Evolutionary conservation across 164 flowering plant genomes (phyloP).

Genomic region (Stephania japonica): DNA sequence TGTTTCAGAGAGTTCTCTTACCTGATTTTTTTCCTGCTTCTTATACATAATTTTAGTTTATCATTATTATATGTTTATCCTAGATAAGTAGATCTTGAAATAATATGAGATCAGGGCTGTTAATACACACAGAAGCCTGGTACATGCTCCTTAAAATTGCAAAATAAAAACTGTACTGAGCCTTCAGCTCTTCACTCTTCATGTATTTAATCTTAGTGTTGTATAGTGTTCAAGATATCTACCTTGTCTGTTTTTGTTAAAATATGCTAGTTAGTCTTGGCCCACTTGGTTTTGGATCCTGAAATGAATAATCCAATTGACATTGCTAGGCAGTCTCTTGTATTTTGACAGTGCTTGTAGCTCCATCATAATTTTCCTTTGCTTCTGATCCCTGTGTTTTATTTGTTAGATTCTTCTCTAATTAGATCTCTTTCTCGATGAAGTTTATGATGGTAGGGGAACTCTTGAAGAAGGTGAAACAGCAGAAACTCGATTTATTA

Average conservation of each 20-base stretch:
- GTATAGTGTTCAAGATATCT: background rate
- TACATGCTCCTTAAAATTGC: background rate
- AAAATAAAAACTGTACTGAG: background rate
- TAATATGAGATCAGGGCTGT: background rate
- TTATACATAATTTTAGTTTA: no score
- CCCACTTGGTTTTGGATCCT: background rate
- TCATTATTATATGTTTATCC: no score
- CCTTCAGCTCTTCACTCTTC: background rate
- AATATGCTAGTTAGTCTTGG: background rate
- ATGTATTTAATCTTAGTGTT: background rate
- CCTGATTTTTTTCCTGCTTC: no score
- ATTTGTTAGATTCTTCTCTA: background rate
- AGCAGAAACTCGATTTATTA: constrained; percentile 88
- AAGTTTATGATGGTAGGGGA: constrained; percentile 92
- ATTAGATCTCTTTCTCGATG: constrained; percentile 15
- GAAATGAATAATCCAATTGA: background rate
- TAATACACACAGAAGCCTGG: background rate
- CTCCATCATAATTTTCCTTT: constrained; percentile 1
- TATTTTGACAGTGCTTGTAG: background rate
- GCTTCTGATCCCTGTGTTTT: background rate
- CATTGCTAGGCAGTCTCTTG: background rate
- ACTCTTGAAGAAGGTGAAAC: constrained; percentile 91
- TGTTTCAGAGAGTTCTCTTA: no score
- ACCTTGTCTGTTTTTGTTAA: background rate
- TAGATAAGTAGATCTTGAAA: background rate